These are phyloP conservation scores for Phytophthora megakarya DNA, from an alignment of 352 stramenopile species.

Conservation along the genomic window DNA sequence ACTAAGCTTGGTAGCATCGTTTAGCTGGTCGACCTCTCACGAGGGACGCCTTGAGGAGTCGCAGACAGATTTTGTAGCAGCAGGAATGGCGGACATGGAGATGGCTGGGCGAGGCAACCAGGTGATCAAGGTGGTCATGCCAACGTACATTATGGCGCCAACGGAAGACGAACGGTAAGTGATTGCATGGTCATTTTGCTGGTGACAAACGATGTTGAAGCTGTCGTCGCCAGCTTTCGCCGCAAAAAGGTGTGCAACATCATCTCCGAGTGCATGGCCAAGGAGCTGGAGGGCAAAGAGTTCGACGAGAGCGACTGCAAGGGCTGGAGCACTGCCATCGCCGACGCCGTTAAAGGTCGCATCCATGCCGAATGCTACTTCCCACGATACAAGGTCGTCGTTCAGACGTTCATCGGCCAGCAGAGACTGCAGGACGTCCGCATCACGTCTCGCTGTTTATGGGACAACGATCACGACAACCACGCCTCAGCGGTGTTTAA, in stretches of 20 bases:
- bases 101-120: constrained; percentile 48
- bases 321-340: constrained; percentile 64
- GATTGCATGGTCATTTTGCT: neutral
- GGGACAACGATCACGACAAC: constrained; percentile 94
- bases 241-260: constrained; percentile 77
- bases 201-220: neutral
- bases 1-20: too few species aligned
- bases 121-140: constrained; percentile 84
- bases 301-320: constrained; percentile 79
- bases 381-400: constrained; percentile 93
- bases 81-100: constrained; percentile 60
- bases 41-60: constrained; percentile 23
- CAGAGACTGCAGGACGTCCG: constrained; percentile 93
- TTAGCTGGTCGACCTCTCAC: neutral
- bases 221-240: constrained; percentile 52
- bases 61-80: constrained; percentile 9
- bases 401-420: constrained; percentile 94
- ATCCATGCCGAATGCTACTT: constrained; percentile 74
- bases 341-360: constrained; percentile 64
- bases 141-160: constrained; percentile 84
- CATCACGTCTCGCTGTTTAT: constrained; percentile 93
- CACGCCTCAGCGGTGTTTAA: constrained; percentile 89
- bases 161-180: constrained; percentile 76
- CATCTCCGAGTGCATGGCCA: constrained; percentile 68
- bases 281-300: constrained; percentile 74